Evolutionary conservation across 805 yeast species (phyloP).

Genomic region (Wickerhamomyces bovis): DNA sequence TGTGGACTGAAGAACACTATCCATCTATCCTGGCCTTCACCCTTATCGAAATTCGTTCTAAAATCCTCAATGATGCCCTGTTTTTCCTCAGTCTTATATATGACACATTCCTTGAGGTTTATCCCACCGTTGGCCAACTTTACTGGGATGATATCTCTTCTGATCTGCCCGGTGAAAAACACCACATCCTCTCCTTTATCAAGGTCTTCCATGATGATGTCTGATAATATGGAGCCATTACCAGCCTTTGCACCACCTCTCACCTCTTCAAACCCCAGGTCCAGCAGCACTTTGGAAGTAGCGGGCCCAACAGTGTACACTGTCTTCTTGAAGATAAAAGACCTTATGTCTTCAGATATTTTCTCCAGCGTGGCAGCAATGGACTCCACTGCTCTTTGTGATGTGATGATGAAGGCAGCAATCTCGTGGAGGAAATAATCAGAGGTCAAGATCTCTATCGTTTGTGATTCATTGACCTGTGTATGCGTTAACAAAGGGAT

Average conservation of each 20-base stretch:
- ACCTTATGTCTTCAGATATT: conserved; percentile 13
- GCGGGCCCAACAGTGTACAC: conserved; percentile 93
- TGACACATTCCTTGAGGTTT: conserved; percentile 50
- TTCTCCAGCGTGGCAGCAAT: conserved; percentile 38
- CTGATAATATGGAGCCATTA: conserved; percentile 67
- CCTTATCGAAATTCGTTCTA: conserved; percentile 3
- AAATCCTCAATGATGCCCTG: conserved; percentile 40
- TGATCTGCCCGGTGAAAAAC: conserved; percentile 80
- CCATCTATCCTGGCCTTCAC: conserved; percentile 42
- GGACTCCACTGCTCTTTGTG: conserved; percentile 89
- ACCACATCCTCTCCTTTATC: conserved; percentile 34
- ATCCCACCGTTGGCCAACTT: conserved; percentile 40
- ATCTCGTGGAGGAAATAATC: conserved; percentile 33
- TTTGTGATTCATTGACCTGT: conserved; percentile 41
- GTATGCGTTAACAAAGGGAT: conserved; percentile 71
- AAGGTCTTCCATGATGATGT: conserved; percentile 41
- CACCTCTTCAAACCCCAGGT: conserved; percentile 61
- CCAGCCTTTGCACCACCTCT: conserved; percentile 77
- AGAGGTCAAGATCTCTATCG: conserved; percentile 39
- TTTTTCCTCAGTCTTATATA: conserved; percentile 60
- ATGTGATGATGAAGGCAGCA: conserved; percentile 67
- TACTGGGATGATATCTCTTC: conserved; percentile 76
- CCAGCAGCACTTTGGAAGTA: conserved; percentile 52
- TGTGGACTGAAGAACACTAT: conserved; percentile 88
- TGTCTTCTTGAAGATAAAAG: conserved; percentile 38